These are phyloP conservation scores for Clarireedia homoeocarpa DNA, from an alignment of 2,329 filamentous ascomycete genomes.

Conservation along the genomic window DNA sequence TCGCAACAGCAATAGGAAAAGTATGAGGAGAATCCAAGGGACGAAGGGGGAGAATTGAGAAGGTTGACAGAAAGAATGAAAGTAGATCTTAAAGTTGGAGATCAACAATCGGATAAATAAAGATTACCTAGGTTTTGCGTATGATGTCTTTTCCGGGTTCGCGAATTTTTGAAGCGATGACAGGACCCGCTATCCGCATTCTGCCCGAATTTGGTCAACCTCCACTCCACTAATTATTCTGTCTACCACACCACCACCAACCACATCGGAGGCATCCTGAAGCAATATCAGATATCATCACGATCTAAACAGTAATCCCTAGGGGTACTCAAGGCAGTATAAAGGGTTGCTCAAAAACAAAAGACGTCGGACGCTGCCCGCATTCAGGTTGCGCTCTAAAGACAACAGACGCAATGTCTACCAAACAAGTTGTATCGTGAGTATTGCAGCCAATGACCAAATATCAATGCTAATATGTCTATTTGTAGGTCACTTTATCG, in stretches of 20 bases:
- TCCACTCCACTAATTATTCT: conserved; percentile 4
- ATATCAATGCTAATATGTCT: not conserved
- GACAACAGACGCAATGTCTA: conserved; percentile 25
- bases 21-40: conserved; percentile 12
- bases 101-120: not conserved
- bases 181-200: not conserved
- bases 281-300: not conserved
- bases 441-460: conserved; percentile 5
- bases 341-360: not conserved
- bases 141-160: conserved; percentile 9
- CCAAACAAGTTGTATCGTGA: conserved; percentile 29
- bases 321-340: not conserved
- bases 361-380: not conserved
- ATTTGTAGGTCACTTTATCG: conserved; percentile 67
- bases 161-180: conserved; percentile 8
- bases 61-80: not conserved
- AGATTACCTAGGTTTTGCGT: not conserved
- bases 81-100: not conserved
- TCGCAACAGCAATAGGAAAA: conserved; percentile 8
- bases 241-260: not conserved
- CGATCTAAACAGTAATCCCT: too few species aligned
- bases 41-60: conserved; percentile 11
- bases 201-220: conserved; percentile 6
- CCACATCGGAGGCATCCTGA: not conserved
- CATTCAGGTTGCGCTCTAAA: not conserved